Evolutionary conservation across 345 rosid genomes (phyloP).

Genomic region (Eucalyptus marginata): DNA sequence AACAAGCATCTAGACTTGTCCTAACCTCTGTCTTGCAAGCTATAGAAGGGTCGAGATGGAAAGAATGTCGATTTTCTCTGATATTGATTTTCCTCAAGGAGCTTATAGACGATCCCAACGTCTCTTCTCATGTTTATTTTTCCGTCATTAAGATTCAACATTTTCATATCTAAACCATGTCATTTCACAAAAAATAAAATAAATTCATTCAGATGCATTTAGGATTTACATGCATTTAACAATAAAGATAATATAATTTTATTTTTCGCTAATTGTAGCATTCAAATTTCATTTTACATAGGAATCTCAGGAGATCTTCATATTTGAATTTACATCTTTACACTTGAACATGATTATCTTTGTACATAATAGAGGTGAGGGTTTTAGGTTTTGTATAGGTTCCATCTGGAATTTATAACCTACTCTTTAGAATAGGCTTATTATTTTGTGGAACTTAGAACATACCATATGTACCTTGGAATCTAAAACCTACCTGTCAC

Average conservation of each 20-base stretch:
- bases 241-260: not conserved
- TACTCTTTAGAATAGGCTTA: too few species aligned
- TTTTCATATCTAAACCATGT: not conserved
- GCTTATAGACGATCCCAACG: not conserved
- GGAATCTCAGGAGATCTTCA: not conserved
- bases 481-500: not conserved
- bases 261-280: not conserved
- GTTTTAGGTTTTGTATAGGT: not conserved
- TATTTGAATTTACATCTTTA: not conserved
- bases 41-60: not conserved
- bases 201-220: not conserved
- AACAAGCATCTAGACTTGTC: not conserved
- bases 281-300: not conserved
- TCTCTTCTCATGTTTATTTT: not conserved
- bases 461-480: not conserved
- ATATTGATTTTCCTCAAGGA: not conserved
- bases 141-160: not conserved
- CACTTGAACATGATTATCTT: not conserved
- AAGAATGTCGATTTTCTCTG: not conserved
- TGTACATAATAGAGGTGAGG: not conserved
- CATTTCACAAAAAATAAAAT: not conserved
- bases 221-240: not conserved
- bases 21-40: not conserved
- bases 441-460: too few species aligned
- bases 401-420: too few species aligned